Percentiles rank a stretch among this genome's conserved stretches.
These are phyloP conservation scores for Colletotrichum sp. DNA, from an alignment of 2,329 filamentous ascomycete species.

Conservation along the genomic window DNA sequence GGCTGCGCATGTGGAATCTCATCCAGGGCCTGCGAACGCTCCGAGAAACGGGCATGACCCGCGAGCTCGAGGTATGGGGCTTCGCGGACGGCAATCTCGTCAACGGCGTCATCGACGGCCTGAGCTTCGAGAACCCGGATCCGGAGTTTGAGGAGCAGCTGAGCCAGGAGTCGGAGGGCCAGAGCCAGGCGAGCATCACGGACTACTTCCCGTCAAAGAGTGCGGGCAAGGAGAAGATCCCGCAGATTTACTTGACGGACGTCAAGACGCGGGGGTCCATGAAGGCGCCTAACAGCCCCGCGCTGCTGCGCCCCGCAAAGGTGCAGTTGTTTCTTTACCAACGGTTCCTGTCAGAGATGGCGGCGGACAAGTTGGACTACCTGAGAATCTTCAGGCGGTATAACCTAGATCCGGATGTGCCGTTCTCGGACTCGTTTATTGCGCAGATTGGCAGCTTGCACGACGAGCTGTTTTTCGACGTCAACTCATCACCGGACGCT, in stretches of 20 bases:
- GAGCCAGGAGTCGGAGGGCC: slow-evolving; percentile 33
- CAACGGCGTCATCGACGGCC: slow-evolving; percentile 87
- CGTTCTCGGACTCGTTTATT: slow-evolving; percentile 82
- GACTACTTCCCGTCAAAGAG: slow-evolving; percentile 42
- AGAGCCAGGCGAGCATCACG: slow-evolving; percentile 42
- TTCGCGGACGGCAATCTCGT: slow-evolving; percentile 81
- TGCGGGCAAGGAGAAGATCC: slow-evolving; percentile 19
- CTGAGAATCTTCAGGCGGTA: slow-evolving; percentile 74
- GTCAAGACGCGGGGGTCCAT: slow-evolving; percentile 80
- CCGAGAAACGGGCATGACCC: slow-evolving; percentile 72
- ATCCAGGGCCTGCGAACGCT: slow-evolving; percentile 83
- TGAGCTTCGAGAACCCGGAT: slow-evolving; percentile 81
- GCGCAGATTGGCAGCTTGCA: slow-evolving; percentile 75
- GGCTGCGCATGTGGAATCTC: slow-evolving; percentile 86
- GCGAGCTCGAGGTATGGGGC: slow-evolving; percentile 87
- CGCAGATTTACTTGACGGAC: slow-evolving; percentile 77
- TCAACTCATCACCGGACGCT: neutral
- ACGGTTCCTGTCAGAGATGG: slow-evolving; percentile 79
- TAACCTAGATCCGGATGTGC: slow-evolving; percentile 64
- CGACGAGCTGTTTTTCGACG: slow-evolving; percentile 68
- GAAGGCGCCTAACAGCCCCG: slow-evolving; percentile 68
- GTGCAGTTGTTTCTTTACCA: slow-evolving; percentile 94
- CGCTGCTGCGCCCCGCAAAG: slow-evolving; percentile 76
- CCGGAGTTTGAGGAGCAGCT: slow-evolving; percentile 69
- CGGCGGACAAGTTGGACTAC: slow-evolving; percentile 73